Conservation (phyloP, 2,329 filamentous ascomycete genomes). For the Aspergillaceae sp. region DNA sequence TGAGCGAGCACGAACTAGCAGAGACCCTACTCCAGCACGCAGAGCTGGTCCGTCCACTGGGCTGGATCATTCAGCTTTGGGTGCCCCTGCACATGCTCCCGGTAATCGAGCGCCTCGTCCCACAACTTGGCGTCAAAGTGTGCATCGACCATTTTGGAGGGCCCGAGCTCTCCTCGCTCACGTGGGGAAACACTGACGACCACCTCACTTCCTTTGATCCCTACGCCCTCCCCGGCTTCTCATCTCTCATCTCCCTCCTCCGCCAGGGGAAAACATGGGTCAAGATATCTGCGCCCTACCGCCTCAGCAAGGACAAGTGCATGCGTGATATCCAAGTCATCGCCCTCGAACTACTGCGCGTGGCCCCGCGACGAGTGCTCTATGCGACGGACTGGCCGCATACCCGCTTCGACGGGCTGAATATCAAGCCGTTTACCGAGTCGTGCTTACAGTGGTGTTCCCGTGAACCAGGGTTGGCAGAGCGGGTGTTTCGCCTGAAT, state of each 20-base stretch:
- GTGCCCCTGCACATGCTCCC: constrained; percentile 45
- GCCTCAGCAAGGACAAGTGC: constrained; percentile 40
- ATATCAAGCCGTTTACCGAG: constrained; percentile 49
- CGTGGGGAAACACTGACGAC: constrained; percentile 5
- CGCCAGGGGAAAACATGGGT: constrained; percentile 44
- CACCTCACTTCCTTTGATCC: constrained; percentile 23
- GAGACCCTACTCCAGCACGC: constrained; percentile 42
- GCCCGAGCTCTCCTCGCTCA: constrained; percentile 29
- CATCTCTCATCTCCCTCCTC: constrained; percentile 41
- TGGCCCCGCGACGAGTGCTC: constrained; percentile 41
- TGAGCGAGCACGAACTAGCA: constrained; percentile 36
- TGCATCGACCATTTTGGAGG: constrained; percentile 55
- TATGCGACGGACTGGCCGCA: constrained; percentile 60
- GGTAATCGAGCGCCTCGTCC: constrained; percentile 42
- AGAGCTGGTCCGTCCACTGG: constrained; percentile 40
- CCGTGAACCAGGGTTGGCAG: constrained; percentile 35
- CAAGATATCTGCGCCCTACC: constrained; percentile 53
- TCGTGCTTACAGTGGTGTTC: constrained; percentile 47
- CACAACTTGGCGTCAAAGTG: constrained; percentile 43
- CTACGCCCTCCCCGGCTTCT: constrained; percentile 44
- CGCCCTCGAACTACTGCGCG: constrained; percentile 41
- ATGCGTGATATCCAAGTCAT: constrained; percentile 42
- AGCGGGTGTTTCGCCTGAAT: constrained; percentile 48
- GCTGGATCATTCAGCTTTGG: constrained; percentile 54
- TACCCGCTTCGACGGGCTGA: constrained; percentile 50